phyloP scores from a whole-genome alignment of 805 yeast species.

The Nakazawaea laoshanensis region DNA sequence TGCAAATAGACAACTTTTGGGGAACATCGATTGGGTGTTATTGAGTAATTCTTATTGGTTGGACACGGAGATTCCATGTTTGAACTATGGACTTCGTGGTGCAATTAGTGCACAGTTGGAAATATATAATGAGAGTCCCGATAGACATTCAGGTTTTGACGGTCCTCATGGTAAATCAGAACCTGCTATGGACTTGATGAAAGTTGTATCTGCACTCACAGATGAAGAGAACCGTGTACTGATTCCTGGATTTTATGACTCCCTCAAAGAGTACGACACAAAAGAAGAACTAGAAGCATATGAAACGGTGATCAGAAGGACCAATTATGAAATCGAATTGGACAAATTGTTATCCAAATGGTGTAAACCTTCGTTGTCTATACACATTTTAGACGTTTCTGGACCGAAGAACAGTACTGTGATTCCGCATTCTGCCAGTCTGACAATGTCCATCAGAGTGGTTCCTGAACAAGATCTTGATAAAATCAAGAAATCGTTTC shows the following conservation, averaged over 20 bases:
- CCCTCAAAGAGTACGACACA: slow-evolving; percentile 45
- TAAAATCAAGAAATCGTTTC: slow-evolving; percentile 43
- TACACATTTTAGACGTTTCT: slow-evolving; percentile 77
- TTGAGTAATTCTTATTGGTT: slow-evolving; percentile 93
- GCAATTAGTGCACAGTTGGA: slow-evolving; percentile 74
- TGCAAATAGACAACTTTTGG: slow-evolving; percentile 43
- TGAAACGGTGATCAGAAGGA: slow-evolving; percentile 44
- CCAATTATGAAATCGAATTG: slow-evolving; percentile 19
- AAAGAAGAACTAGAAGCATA: slow-evolving; percentile 53
- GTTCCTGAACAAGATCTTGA: slow-evolving; percentile 81
- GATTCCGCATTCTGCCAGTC: slow-evolving; percentile 74
- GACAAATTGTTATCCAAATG: slow-evolving; percentile 68
- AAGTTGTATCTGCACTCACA: slow-evolving; percentile 57
- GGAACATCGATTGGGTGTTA: slow-evolving; percentile 80
- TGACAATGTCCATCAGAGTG: slow-evolving; percentile 72
- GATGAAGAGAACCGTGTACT: slow-evolving; percentile 44
- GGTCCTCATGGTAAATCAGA: slow-evolving; percentile 97
- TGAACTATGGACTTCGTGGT: slow-evolving; percentile 92
- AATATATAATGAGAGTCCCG: slow-evolving; percentile 68
- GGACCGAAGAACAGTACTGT: slow-evolving; percentile 90
- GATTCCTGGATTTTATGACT: slow-evolving; percentile 65
- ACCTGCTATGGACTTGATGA: slow-evolving; percentile 81
- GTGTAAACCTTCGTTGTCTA: slow-evolving; percentile 83
- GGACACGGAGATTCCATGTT: slow-evolving; percentile 80
- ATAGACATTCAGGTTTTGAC: slow-evolving; percentile 92